These are phyloP conservation scores for Geotrichum bryndzae DNA, from an alignment of 1,139 yeast genomes.

Conservation along the genomic window DNA sequence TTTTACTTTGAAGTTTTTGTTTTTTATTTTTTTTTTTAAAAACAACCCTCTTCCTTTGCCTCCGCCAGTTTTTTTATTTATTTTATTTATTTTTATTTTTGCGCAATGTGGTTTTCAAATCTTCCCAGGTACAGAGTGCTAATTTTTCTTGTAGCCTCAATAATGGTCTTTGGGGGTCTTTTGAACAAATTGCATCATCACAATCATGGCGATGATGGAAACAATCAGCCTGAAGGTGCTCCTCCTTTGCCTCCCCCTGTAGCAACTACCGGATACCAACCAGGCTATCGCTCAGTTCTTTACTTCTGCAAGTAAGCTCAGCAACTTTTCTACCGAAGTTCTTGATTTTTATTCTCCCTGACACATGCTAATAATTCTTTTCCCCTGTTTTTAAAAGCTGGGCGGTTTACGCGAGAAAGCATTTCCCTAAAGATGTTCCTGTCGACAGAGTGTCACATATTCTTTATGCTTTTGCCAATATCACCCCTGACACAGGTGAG, in stretches of 20 bases:
- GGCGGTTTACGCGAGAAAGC: slow-evolving; percentile 65
- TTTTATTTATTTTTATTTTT: too few species aligned
- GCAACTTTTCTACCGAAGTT: neutral
- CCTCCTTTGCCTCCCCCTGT: neutral
- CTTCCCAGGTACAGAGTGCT: neutral
- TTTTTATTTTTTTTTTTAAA: neutral
- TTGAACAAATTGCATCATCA: slow-evolving; percentile 4
- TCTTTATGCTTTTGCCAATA: slow-evolving; percentile 68
- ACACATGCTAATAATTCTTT: slow-evolving; percentile 10
- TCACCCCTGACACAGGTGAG: slow-evolving; percentile 50
- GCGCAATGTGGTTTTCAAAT: neutral
- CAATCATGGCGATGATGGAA: slow-evolving; percentile 6
- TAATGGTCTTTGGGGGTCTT: slow-evolving; percentile 13
- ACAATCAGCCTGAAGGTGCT: neutral
- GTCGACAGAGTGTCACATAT: slow-evolving; percentile 53
- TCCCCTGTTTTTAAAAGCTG: slow-evolving; percentile 41
- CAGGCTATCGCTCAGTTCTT: slow-evolving; percentile 24
- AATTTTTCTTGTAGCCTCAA: slow-evolving; percentile 1
- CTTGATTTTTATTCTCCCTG: neutral
- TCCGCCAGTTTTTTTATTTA: too few species aligned
- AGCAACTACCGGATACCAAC: neutral
- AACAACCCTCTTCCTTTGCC: too few species aligned
- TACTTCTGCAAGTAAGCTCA: slow-evolving; percentile 26
- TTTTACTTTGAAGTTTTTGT: neutral
- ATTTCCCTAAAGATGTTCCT: slow-evolving; percentile 64